phyloP scores from a whole-genome alignment of 306 rosid genomes.

The Ziziphus jujuba region DNA sequence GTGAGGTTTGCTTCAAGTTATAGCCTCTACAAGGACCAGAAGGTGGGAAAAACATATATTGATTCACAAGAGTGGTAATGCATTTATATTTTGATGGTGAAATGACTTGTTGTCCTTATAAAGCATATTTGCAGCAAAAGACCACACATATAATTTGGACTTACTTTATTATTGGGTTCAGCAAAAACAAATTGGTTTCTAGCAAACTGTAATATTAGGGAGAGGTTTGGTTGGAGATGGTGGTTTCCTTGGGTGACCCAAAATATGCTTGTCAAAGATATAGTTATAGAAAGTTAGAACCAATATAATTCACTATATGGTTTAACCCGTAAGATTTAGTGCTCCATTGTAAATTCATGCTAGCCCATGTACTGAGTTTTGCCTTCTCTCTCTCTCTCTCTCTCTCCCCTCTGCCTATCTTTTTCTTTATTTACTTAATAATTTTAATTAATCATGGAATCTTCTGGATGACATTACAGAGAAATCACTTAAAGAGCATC shows the following conservation, averaged over 20 bases:
- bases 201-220: too few species aligned
- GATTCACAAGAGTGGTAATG: too few species aligned
- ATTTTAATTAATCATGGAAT: conserved; percentile 12
- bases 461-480: conserved; percentile 42
- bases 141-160: too few species aligned
- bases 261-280: conserved; percentile 2
- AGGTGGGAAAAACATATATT: neutral
- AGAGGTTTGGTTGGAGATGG: too few species aligned
- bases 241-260: neutral
- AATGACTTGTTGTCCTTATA: too few species aligned
- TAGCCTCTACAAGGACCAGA: conserved; percentile 3
- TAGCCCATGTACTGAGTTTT: neutral
- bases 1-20: neutral
- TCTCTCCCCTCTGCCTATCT: neutral
- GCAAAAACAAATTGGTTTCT: too few species aligned
- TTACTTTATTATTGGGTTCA: too few species aligned
- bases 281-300: neutral
- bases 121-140: too few species aligned
- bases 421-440: neutral
- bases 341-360: neutral
- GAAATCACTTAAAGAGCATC: conserved; percentile 39
- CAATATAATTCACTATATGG: neutral
- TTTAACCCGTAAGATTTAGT: neutral
- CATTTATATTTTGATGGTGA: too few species aligned
- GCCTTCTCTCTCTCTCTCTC: neutral